Evolutionary conservation across 495 filamentous ascomycete species (phyloP), one percentile per base, ranked within the genome.

Genomic region (Rostrohypoxylon terebratum): DNA sequence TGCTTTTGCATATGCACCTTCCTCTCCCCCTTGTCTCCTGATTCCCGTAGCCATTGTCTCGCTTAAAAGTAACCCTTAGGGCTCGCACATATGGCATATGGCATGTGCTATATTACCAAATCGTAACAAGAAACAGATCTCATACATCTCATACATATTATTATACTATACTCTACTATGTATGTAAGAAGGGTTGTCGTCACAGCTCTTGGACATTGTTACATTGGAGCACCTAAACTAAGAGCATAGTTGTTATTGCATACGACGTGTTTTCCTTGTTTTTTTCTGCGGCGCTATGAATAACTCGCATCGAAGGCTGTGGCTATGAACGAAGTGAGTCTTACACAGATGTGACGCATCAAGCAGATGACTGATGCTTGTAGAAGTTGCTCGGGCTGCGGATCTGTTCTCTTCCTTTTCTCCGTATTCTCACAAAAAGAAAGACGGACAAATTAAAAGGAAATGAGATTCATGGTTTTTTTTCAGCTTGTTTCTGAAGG

Each of bases 211-310:
- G 20, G 20, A 36, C 50, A 63, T 16, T n/a, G 20, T n/a, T 59
- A 63, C 59, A 61, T 63, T 34, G 8, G 50, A 60, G 20, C 36
- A 28, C 28, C 28, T 28, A 23, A 34, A 21, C 36, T 16, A 38
- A 16, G 38, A 62, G 38, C 34, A 34, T 36, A 21, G 14, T 45
- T 28, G 18, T 36, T 44, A 47, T 68, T 36, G 47, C 31, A 50
- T 59, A 21, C 44, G 5, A 59, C 50, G 13, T 45, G n/a, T 18
- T 31, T 58, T 63, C 51, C 55, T 40, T 40, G 13, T 31, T 54
- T 63, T 28, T 63, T 28, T 47, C 36, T 59, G 45, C 47, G 59
- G 59, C 69, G 58, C 45, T 25, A 51, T 45, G 18, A 66, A 68
- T 50, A 44, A 44, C 23, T 40, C 58, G 53, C 34, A 58, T 36